These are phyloP conservation scores for Tylopilus vinaceipallidus DNA, from an alignment of 768 basidiomycete species.

Conservation along the genomic window DNA sequence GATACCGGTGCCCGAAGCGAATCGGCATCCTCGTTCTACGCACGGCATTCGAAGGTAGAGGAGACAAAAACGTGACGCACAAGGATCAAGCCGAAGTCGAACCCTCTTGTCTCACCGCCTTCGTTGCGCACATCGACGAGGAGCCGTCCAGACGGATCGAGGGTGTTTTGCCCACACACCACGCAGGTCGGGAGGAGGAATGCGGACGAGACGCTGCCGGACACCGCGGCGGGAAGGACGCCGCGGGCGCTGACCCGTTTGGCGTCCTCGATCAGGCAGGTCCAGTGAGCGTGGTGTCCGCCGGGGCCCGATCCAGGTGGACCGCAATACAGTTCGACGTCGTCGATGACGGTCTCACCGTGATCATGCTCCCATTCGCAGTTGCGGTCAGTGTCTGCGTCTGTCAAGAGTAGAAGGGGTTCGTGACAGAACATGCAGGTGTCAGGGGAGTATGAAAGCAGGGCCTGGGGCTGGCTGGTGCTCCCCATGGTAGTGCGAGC, in stretches of 20 bases:
- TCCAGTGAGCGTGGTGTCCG: constrained; percentile 28
- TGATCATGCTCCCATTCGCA: background rate
- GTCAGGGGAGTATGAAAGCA: constrained; percentile 18
- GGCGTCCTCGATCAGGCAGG: constrained; percentile 25
- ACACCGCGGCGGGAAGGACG: background rate
- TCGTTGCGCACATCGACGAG: constrained; percentile 28
- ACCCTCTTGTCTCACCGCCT: constrained; percentile 24
- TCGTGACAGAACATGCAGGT: constrained; percentile 26
- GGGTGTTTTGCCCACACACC: constrained; percentile 18
- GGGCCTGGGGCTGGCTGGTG: constrained; percentile 1
- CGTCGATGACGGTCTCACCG: constrained; percentile 19
- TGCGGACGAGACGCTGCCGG: background rate
- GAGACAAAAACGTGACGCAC: constrained; percentile 12
- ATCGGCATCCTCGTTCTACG: background rate
- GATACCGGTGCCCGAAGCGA: background rate
- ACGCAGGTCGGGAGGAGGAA: constrained; percentile 2
- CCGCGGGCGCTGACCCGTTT: background rate
- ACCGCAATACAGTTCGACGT: constrained; percentile 25
- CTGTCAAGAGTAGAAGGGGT: constrained; percentile 11
- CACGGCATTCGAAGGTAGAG: background rate
- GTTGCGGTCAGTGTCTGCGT: constrained; percentile 5
- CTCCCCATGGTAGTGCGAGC: constrained; percentile 2
- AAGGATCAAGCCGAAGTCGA: constrained; percentile 27
- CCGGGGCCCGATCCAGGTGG: constrained; percentile 19
- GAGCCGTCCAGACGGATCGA: constrained; percentile 16